These are phyloP conservation scores for Fusarium irregulare DNA, from an alignment of 2,329 filamentous ascomycete genomes.

Conservation along the genomic window DNA sequence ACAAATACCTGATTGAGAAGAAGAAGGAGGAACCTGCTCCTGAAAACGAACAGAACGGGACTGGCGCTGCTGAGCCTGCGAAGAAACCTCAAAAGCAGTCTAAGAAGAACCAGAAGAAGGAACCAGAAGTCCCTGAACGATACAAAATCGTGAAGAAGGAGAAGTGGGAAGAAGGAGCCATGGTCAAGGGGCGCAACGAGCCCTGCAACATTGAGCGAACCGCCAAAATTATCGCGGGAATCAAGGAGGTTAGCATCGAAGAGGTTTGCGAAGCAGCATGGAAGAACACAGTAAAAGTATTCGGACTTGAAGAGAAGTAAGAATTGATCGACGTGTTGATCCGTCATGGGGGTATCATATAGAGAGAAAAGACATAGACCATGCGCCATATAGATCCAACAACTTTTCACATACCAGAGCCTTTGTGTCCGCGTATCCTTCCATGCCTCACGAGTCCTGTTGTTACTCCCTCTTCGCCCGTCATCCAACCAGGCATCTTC, in stretches of 20 bases:
- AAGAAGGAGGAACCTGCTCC: slow-evolving; percentile 47
- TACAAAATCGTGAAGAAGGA: slow-evolving; percentile 95
- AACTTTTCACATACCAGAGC: slow-evolving; percentile 61
- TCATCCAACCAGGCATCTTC: slow-evolving; percentile 90
- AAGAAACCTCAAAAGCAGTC: slow-evolving; percentile 51
- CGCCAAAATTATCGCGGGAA: slow-evolving; percentile 86
- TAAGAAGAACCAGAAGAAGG: slow-evolving; percentile 67
- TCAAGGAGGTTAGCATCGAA: slow-evolving; percentile 83
- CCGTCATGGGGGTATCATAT: slow-evolving; percentile 47
- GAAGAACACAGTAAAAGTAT: slow-evolving; percentile 84
- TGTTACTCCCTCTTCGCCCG: slow-evolving; percentile 85
- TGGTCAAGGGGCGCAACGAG: slow-evolving; percentile 97
- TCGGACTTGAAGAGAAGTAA: slow-evolving; percentile 68
- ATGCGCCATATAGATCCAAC: slow-evolving; percentile 34
- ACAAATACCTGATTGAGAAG: slow-evolving; percentile 70
- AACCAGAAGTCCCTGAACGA: slow-evolving; percentile 74
- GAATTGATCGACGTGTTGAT: slow-evolving; percentile 22
- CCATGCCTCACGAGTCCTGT: slow-evolving; percentile 76
- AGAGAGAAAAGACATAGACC: slow-evolving; percentile 46
- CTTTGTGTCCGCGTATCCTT: slow-evolving; percentile 69
- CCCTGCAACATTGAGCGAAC: slow-evolving; percentile 87
- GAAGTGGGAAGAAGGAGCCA: slow-evolving; percentile 85
- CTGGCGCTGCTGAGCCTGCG: slow-evolving; percentile 20
- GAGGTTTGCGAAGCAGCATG: slow-evolving; percentile 89
- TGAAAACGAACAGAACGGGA: slow-evolving; percentile 44